Base-by-base conservation (phyloP, 768 basidiomycete genomes). In the Serendipita vermifera region DNA sequence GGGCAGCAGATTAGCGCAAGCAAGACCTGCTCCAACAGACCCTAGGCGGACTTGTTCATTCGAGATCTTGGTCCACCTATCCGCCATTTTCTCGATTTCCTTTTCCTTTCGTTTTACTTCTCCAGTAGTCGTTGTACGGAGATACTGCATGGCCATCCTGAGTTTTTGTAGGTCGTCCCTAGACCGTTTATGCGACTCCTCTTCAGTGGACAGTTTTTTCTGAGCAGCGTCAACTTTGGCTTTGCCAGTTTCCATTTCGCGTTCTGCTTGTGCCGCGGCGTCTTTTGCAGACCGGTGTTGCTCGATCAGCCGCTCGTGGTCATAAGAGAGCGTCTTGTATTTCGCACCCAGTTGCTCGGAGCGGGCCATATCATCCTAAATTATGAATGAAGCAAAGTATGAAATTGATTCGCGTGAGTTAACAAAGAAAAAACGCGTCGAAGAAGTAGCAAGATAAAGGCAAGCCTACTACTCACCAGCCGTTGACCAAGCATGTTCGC, bases 21-120 rank as follows among this genome's bases (percentile, higher is more conserved):
- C 60, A 64, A 77, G 62, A 20, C 85, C 83, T 55, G 77, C 73
- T 3, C 75, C 67, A 1, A 71, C 63, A 0, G 68, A 61, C 11
- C 72, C 70, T 3, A 82, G 68, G 65, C 82, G 85, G 0, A 76
- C 66, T 66, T 90, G 88, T 7, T 74, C 65, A 57, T 88, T 87
- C 3, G 77, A 69, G 15, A 90, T 65, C 64, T 81, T 88, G 27
- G 73, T 70, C 85, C 85, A 88, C 60, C 79, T 80, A 48, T 90
- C 87, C 26, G 77, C 61, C 64, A 84, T 80, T 15, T 80, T 75
- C 62, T 90, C 87, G 15, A 82, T 68, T 36, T 91, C 87, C 61
- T 82, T 83, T 61, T 92, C 88, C 63, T 78, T 79, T 72, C 84
- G 85, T 75, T 83, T 88, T 32, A 87, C 65, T 64, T 91, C 89